A percentile compares a stretch with the other conserved stretches of the same genome.
Evolutionary conservation across 1,139 yeast species (phyloP).

Genomic region (Nematodospora anomalae): DNA sequence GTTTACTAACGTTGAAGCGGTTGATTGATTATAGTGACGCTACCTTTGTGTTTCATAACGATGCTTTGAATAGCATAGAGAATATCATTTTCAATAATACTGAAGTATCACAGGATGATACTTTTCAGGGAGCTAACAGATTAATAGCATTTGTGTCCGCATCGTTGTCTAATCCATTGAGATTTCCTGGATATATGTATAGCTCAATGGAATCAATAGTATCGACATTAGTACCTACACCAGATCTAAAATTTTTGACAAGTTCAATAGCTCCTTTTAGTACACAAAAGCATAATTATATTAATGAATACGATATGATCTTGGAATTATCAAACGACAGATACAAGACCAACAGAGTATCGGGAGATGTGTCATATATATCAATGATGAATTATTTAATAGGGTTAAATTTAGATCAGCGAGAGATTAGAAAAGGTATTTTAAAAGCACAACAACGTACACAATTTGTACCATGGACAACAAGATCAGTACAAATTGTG

Average conservation of each 20-base stretch:
- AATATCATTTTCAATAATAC: constrained; percentile 39
- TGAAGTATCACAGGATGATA: constrained; percentile 23
- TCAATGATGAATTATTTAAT: constrained; percentile 75
- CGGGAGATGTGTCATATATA: constrained; percentile 45
- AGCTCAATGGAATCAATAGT: constrained; percentile 81
- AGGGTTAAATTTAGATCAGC: constrained; percentile 63
- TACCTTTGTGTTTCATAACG: constrained; percentile 85
- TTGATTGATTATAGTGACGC: constrained; percentile 84
- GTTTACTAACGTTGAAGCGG: constrained; percentile 76
- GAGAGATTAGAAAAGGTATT: constrained; percentile 78
- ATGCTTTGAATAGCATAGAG: constrained; percentile 73
- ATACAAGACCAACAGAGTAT: constrained; percentile 67
- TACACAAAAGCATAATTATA: constrained; percentile 59
- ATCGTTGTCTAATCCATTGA: constrained; percentile 77
- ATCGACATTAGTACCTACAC: constrained; percentile 83
- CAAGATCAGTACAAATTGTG: constrained; percentile 77
- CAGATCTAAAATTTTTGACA: constrained; percentile 82
- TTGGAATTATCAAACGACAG: constrained; percentile 80
- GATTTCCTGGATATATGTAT: constrained; percentile 92
- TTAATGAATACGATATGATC: constrained; percentile 83
- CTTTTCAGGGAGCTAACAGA: constrained; percentile 78
- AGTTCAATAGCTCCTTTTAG: constrained; percentile 86
- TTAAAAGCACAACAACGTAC: constrained; percentile 76
- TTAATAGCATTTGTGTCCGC: constrained; percentile 84
- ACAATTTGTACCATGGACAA: constrained; percentile 84